Base-by-base conservation (phyloP, 2,329 filamentous ascomycete genomes). In the Colletotrichum orchidophilum region DNA sequence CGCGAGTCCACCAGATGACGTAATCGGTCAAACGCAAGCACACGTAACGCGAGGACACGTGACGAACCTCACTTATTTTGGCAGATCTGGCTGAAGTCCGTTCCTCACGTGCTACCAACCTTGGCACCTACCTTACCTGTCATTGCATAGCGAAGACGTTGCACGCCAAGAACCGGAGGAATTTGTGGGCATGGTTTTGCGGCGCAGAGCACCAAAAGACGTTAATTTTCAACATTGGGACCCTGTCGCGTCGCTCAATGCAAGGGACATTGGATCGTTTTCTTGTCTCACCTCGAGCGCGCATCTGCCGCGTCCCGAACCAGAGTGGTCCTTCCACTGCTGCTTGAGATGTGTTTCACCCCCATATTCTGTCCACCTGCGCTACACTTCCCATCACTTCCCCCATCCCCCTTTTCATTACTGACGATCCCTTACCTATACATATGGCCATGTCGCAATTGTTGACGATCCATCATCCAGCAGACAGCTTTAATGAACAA, bases 291-390 rank as follows among this genome's bases (percentile, higher is more conserved):
- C 50, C n/a, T 63, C 50, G 12, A 50, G 50, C 24, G 50, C 35
- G 42, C 35, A 63, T 35, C 15, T 18, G 60, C 59, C 67, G 27
- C 33, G 39, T 57, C 58, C 52, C 57, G 63, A 66, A 54, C 54
- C 54, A 52, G 52, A 52, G 53, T 31, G 29, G 63, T 49, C 42
- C 12, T 67, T 55, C 58, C 26, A 29, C 59, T 9, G 39, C 13
- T 64, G 42, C 66, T 42, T 63, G 63, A 68, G 68, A 62, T 50
- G 11, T 58, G 63, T 63, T 63, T 68, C 68, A 62, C 62, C 50
- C 26, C 55, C 35, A 42, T 24, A 66, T 66, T 54, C 27, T 26
- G 53, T 39, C 61, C 53, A 62, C 33, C 61, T 52, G 21, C 29
- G 35, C 52, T 59, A 8, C 29, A 12, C n/a, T 52, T 2, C 8